These are phyloP conservation scores for Scedosporium dehoogii DNA, from an alignment of 2,329 filamentous ascomycete genomes.

Conservation along the genomic window DNA sequence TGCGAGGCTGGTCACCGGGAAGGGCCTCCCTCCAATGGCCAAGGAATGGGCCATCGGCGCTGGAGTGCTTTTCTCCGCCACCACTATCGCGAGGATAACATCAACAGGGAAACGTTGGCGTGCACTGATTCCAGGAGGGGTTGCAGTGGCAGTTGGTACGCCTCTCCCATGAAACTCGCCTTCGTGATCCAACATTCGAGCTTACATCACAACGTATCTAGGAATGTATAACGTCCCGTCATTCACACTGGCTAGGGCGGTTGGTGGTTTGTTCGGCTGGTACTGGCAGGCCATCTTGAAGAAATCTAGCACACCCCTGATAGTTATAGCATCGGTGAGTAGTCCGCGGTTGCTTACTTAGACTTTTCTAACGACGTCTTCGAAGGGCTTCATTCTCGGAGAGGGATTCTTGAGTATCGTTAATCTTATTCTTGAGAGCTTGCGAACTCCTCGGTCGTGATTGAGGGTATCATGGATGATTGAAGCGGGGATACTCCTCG, in stretches of 20 bases:
- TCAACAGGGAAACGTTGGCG: constrained; percentile 53
- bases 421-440: constrained; percentile 73
- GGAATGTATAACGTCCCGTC: constrained; percentile 97
- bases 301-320: constrained; percentile 61
- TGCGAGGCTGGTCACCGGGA: constrained; percentile 80
- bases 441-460: constrained; percentile 50
- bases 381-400: constrained; percentile 74
- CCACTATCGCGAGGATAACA: constrained; percentile 62
- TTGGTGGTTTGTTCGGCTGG: constrained; percentile 65
- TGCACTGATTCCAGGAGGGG: constrained; percentile 75
- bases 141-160: constrained; percentile 83
- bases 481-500: too few relatives aligned
- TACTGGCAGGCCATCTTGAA: constrained; percentile 57
- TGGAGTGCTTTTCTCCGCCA: constrained; percentile 61
- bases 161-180: background rate
- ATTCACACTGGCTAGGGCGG: constrained; percentile 80
- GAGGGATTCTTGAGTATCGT: constrained; percentile 89
- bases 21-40: constrained; percentile 77
- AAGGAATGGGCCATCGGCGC: constrained; percentile 67
- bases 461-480: background rate
- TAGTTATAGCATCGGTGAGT: constrained; percentile 69
- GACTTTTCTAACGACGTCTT: background rate
- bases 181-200: background rate
- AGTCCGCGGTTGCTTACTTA: background rate
- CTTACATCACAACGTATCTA: constrained; percentile 18